Base-by-base conservation (phyloP, 768 basidiomycete species). In the Pulveroboletus ravenelii region DNA sequence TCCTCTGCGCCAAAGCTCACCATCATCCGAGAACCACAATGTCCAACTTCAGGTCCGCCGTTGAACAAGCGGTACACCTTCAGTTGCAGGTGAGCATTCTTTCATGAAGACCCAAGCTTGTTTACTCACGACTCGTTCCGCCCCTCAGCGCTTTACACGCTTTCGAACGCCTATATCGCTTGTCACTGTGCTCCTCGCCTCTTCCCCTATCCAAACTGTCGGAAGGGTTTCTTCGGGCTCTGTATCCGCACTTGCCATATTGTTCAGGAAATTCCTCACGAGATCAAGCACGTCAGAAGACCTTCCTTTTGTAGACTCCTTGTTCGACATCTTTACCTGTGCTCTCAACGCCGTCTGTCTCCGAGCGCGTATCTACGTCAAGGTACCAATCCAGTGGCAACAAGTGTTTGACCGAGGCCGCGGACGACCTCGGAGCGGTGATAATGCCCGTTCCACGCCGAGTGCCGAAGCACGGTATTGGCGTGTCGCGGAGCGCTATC, bases 381-480 rank as follows among this genome's bases (percentile, higher is more conserved):
- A 25, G 13, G 23, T 53, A 1, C 57, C 59, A 4, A 20, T 20
- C 14, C 59, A 31, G 29, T 61, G 53, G 51, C 48, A 35, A 23
- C 41, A 48, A 14, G n/a, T 47, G 6, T 54, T 51, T 18, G 9
- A 15, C 27, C 23, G 10, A 27, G 12, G 27, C 10, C 23, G n/a
- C 10, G 34, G 25, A 37, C 41, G 15, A 37, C 12, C 41, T 13
- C 46, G 20, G 37, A 25, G 27, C 17, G 57, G 55, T 25, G 51
- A 57, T 29, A 50, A 49, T 10, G 45, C 48, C 18, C 68, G 68
- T 32, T 45, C 53, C n/a, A 67, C 55, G 0, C 48, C 55, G 34
- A 48, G 45, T 32, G 63, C 57, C 5, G 60, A 72, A 54, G 58
- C 61, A 39, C 55, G 42, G 32, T 72, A 70, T 41, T 71, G 70